Conservation (phyloP, 805 yeast genomes). For the Clavispora santaluciae region DNA sequence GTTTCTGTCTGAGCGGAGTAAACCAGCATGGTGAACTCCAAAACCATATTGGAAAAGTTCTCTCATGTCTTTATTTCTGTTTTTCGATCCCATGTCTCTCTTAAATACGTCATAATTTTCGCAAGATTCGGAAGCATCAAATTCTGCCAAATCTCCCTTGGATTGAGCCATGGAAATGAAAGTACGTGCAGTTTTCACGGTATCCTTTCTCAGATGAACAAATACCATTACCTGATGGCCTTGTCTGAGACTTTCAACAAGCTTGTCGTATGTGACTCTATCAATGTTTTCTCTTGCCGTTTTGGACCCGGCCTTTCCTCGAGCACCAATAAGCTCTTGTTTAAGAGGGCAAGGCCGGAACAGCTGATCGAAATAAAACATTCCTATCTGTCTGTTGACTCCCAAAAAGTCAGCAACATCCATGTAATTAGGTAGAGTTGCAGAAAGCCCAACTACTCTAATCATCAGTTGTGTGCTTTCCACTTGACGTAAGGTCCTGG, state of each 20-base stretch:
- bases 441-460: conserved; percentile 18
- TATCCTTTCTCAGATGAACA: conserved; percentile 93
- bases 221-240: conserved; percentile 95
- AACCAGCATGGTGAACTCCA: conserved; percentile 97
- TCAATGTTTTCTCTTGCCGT: conserved; percentile 73
- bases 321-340: conserved; percentile 81
- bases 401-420: conserved; percentile 87
- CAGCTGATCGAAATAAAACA: conserved; percentile 90
- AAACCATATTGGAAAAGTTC: conserved; percentile 80
- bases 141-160: conserved; percentile 49
- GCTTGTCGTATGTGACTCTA: conserved; percentile 67
- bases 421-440: conserved; percentile 17
- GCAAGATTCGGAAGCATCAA: conserved; percentile 49
- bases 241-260: conserved; percentile 55
- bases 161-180: conserved; percentile 66
- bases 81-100: conserved; percentile 62
- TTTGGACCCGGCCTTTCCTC: conserved; percentile 77
- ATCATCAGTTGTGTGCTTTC: conserved; percentile 76
- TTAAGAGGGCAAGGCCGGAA: conserved; percentile 92
- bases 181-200: conserved; percentile 73
- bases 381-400: conserved; percentile 83
- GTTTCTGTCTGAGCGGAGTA: conserved; percentile 87
- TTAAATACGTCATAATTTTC: conserved; percentile 41
- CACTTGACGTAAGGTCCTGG: conserved; percentile 85
- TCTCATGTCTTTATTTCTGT: conserved; percentile 70